Conservation (phyloP, 73 alveolate species). For the Diophrys appendiculata region DNA sequence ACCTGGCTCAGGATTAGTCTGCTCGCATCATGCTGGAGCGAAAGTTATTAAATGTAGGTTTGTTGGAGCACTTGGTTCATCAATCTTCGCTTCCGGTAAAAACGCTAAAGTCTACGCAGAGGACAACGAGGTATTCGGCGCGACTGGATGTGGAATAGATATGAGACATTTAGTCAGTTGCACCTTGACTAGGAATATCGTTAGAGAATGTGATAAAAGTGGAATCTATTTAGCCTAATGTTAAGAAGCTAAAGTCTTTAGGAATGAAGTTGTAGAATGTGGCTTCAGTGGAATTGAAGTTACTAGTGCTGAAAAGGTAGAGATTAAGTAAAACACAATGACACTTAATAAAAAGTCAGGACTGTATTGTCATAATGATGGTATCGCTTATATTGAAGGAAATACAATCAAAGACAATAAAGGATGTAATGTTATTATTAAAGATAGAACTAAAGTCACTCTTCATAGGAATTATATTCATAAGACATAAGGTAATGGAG, state of each 20-base stretch:
- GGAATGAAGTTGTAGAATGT: constrained; percentile 25
- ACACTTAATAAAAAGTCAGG: constrained; percentile 14
- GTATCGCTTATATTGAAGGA: constrained; percentile 7
- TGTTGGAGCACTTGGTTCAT: constrained; percentile 26
- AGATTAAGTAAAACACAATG: constrained; percentile 10
- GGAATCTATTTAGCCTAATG: constrained; percentile 14
- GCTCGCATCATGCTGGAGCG: constrained; percentile 34
- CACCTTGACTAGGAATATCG: constrained; percentile 1
- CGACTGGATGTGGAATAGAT: constrained; percentile 37
- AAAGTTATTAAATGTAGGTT: constrained; percentile 16
- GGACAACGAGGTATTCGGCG: constrained; percentile 22
- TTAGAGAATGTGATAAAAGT: constrained; percentile 22
- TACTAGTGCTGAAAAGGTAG: constrained; percentile 31
- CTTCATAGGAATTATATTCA: constrained; percentile 5
- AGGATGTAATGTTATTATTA: constrained; percentile 9
- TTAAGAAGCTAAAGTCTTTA: constrained; percentile 17
- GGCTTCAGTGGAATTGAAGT: constrained; percentile 36
- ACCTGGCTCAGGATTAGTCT: constrained; percentile 35
- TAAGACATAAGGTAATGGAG: constrained; percentile 16
- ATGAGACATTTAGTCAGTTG: constrained; percentile 17
- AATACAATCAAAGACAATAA: constrained; percentile 18
- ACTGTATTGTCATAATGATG: constrained; percentile 27
- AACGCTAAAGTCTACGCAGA: constrained; percentile 11
- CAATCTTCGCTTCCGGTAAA: constrained; percentile 29
- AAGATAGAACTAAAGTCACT: constrained; percentile 18